Percentiles rank a stretch among this genome's conserved stretches.
Evolutionary conservation across 176 grass and related monocot genomes (phyloP).

Genomic region (Bothriochloa decipiens): DNA sequence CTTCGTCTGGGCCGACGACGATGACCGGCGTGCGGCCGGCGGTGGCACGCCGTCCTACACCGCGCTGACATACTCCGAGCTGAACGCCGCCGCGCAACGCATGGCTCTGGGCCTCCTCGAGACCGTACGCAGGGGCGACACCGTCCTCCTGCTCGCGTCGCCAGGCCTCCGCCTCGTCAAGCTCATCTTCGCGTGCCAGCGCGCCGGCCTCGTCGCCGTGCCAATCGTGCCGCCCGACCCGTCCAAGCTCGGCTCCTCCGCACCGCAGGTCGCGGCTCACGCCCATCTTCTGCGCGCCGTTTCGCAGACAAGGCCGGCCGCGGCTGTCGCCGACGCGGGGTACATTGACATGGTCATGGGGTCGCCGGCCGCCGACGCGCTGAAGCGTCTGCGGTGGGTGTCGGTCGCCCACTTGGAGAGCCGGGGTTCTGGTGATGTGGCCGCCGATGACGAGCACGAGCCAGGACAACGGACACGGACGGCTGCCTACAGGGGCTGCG

Average conservation of each 20-base stretch:
- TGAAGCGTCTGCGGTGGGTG: slow-evolving; percentile 48
- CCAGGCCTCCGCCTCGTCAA: slow-evolving; percentile 48
- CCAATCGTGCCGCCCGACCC: slow-evolving; percentile 51
- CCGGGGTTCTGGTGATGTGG: neutral
- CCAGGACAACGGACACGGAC: neutral
- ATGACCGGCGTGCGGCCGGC: neutral
- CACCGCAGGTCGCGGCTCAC: neutral
- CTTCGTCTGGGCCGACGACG: slow-evolving; percentile 58
- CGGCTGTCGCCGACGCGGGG: slow-evolving; percentile 37
- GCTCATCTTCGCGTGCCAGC: slow-evolving; percentile 61
- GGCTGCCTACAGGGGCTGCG: slow-evolving; percentile 33
- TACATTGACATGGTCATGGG: slow-evolving; percentile 33
- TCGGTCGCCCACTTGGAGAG: slow-evolving; percentile 23
- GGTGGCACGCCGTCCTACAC: slow-evolving; percentile 14
- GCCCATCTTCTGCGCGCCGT: slow-evolving; percentile 49
- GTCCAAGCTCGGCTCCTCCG: neutral
- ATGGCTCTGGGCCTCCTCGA: slow-evolving; percentile 39
- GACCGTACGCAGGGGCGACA: slow-evolving; percentile 39
- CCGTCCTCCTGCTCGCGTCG: slow-evolving; percentile 48
- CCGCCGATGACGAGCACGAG: neutral
- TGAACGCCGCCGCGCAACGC: slow-evolving; percentile 41
- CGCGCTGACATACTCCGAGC: slow-evolving; percentile 44
- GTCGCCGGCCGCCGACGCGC: neutral
- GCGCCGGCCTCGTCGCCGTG: slow-evolving; percentile 48
- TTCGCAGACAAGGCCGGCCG: slow-evolving; percentile 44